Evolutionary conservation across 2,329 filamentous ascomycete species (phyloP).

Genomic region (Trematosphaeria pertusa): DNA sequence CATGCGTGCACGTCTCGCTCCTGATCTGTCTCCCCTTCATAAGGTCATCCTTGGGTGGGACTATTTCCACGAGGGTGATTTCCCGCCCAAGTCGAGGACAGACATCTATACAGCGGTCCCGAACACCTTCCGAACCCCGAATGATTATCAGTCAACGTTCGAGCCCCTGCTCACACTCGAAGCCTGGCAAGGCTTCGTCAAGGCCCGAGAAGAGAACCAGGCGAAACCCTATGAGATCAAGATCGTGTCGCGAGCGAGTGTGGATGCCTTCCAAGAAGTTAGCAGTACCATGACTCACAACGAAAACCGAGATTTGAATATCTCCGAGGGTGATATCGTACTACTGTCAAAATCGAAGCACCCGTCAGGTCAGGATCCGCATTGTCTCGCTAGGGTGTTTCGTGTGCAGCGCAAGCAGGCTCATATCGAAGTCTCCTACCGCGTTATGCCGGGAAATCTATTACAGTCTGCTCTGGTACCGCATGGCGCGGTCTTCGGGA

Average conservation of each 20-base stretch:
- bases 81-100: constrained; percentile 75
- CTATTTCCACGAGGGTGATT: constrained; percentile 87
- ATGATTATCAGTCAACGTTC: constrained; percentile 87
- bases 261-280: constrained; percentile 92
- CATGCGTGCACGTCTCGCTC: constrained; percentile 89
- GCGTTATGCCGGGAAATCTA: constrained; percentile 72
- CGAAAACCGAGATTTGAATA: constrained; percentile 73
- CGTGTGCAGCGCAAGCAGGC: constrained; percentile 82
- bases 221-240: constrained; percentile 86
- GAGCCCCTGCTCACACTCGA: constrained; percentile 89
- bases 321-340: constrained; percentile 88
- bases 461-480: constrained; percentile 71
- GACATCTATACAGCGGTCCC: constrained; percentile 78
- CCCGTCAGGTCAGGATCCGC: constrained; percentile 73
- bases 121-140: constrained; percentile 76
- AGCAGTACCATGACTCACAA: constrained; percentile 78
- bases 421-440: constrained; percentile 83
- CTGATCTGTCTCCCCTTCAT: constrained; percentile 85
- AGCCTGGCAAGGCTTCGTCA: constrained; percentile 94
- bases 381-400: constrained; percentile 87
- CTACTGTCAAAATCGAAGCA: constrained; percentile 77
- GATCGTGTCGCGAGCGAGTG: constrained; percentile 83
- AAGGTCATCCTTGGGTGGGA: constrained; percentile 91
- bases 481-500: constrained; percentile 72
- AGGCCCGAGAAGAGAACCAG: constrained; percentile 83